Evolutionary conservation across 768 basidiomycete species (phyloP).

Genomic region (Boletus pseudo-olivaceus): DNA sequence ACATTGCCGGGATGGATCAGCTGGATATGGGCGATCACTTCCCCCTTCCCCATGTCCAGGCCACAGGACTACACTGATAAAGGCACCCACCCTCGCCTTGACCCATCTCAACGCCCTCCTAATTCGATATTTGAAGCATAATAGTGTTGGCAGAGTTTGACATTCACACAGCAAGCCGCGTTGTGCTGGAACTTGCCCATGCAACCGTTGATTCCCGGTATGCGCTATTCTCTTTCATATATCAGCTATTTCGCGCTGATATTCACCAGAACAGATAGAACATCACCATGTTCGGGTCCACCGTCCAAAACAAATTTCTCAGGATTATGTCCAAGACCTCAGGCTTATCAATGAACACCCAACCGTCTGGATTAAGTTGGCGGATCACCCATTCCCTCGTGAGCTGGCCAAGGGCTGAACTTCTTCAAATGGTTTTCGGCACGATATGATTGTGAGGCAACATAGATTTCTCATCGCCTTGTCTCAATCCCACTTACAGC

Average conservation of each 20-base stretch:
- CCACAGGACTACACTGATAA: background rate
- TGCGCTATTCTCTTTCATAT: background rate
- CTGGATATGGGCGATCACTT: background rate
- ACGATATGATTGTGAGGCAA: background rate
- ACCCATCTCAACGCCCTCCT: background rate
- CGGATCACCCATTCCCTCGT: background rate
- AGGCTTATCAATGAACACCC: background rate
- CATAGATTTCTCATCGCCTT: too few relatives aligned
- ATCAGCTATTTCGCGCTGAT: background rate
- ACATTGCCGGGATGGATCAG: background rate
- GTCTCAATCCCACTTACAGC: too few relatives aligned
- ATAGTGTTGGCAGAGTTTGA: background rate
- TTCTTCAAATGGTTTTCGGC: constrained; percentile 3
- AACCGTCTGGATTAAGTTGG: background rate
- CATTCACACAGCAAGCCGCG: background rate
- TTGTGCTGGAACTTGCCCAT: background rate
- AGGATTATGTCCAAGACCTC: background rate
- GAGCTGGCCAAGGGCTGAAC: background rate
- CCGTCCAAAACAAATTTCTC: accelerated
- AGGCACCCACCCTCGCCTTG: background rate
- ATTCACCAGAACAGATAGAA: background rate
- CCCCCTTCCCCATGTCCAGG: background rate
- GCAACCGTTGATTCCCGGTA: background rate
- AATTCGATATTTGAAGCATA: background rate
- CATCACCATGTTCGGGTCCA: background rate